Percentiles rank a stretch among this genome's conserved stretches.
These are phyloP conservation scores for Globisporangium nodosum DNA, from an alignment of 352 stramenopile species.

Conservation along the genomic window DNA sequence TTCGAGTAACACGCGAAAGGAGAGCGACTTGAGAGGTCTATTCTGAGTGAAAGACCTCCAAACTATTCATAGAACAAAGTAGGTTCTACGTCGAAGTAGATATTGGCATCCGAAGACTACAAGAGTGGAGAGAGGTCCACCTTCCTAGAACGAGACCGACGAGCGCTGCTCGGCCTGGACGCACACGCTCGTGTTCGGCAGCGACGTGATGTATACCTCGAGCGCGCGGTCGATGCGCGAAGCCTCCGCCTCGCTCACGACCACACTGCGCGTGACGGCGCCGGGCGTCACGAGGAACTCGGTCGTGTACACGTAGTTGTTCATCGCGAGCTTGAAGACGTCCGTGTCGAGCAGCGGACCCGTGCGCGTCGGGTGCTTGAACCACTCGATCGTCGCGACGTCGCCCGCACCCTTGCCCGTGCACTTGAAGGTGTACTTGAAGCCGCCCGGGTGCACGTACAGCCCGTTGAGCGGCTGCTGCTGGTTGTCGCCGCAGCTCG, in stretches of 20 bases:
- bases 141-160: conserved; percentile 9
- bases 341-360: conserved; percentile 10
- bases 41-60: no score
- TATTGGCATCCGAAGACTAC: no score
- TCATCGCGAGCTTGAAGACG: conserved; percentile 9
- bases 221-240: conserved; percentile 9
- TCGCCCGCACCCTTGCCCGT: conserved; percentile 14
- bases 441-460: conserved; percentile 30
- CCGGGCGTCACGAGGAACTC: conserved; percentile 14
- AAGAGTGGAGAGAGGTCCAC: no score
- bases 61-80: no score
- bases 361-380: conserved; percentile 16
- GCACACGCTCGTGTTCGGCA: conserved; percentile 13
- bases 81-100: no score
- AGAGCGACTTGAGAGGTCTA: no score
- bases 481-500: conserved; percentile 21
- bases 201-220: conserved; percentile 11
- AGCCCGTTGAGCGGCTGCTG: conserved; percentile 36
- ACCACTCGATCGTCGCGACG: conserved; percentile 33
- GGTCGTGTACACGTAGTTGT: conserved; percentile 29
- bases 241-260: conserved; percentile 63
- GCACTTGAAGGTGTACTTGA: conserved; percentile 45
- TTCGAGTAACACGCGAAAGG: no score
- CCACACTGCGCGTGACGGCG: conserved; percentile 13
- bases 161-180: conserved; percentile 8